Evolutionary conservation across 2,329 filamentous ascomycete genomes (phyloP), one percentile per base, ranked within the genome.

Genomic region (Microcyclosporella mali): DNA sequence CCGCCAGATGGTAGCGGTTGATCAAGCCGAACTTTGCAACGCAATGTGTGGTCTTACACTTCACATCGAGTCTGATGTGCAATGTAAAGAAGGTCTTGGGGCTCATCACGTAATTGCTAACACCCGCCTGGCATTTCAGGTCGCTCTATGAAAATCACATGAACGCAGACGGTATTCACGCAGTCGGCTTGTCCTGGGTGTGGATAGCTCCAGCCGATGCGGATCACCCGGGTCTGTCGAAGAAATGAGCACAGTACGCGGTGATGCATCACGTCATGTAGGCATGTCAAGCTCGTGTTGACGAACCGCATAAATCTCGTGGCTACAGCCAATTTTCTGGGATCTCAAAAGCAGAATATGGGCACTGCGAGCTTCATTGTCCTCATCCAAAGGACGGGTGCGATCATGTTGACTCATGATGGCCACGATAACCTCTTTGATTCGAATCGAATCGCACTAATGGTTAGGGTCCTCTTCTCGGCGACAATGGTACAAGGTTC

Each of bases 261-360:
- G n/a, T n/a, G n/a, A n/a, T n/a, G n/a, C n/a, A n/a, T n/a, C n/a
- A n/a, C 21, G 21, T 25, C 21, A 9, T 9, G 4, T 9, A 25
- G 21, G 6, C 4, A 9, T 6, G 21, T 9, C 21, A 25, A 25
- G 21, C 21, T 25, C 6, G 9, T 25, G 15, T n/a, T 18, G n/a
- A 36, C 33, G 33, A 36, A 36, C 11, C 16, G 21, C 18, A 36
- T 36, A 15, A 17, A 36, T 17, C 33, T 36, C 7, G 25, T 36
- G 10, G 33, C 33, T 11, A 21, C 33, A n/a, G 33, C 14, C 17
- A 36, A 36, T 8, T 36, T 36, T 17, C 33, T 19, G 7, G 33
- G 21, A 14, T 21, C 21, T 10, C 16, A 36, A 8, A 21, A 19
- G 16, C 11, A 8, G 11, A 17, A 36, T 7, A 17, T 12, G 14